Conservation (phyloP, 2,329 filamentous ascomycete species). For the Clonostachys rosea region DNA sequence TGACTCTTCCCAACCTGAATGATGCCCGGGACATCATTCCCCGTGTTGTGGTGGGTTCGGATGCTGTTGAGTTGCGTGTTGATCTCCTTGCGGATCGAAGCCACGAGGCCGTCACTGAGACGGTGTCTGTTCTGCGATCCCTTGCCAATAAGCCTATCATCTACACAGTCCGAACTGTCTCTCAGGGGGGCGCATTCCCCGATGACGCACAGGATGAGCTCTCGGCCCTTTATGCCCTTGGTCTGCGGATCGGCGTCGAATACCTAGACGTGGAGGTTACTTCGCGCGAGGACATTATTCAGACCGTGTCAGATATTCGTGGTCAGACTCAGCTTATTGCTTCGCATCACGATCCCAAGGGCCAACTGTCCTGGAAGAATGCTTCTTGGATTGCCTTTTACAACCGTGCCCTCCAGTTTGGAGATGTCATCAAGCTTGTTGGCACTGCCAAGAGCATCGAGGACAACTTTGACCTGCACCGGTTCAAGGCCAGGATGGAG, state of each 20-base stretch:
- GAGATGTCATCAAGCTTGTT: conserved; percentile 91
- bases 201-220: conserved; percentile 70
- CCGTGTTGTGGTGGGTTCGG: conserved; percentile 74
- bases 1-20: conserved; percentile 75
- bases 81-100: conserved; percentile 78
- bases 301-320: conserved; percentile 60
- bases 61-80: conserved; percentile 91
- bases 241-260: conserved; percentile 79
- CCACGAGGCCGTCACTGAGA: conserved; percentile 73
- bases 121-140: conserved; percentile 75
- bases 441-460: conserved; percentile 71
- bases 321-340: conserved; percentile 81
- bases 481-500: conserved; percentile 75
- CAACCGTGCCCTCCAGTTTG: conserved; percentile 84
- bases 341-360: conserved; percentile 86
- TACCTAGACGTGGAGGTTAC: conserved; percentile 93
- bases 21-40: conserved; percentile 61
- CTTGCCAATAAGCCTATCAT: conserved; percentile 75
- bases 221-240: conserved; percentile 70
- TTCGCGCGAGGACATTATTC: conserved; percentile 71
- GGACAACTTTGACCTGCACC: conserved; percentile 81
- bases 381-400: conserved; percentile 90
- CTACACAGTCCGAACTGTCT: conserved; percentile 82
- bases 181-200: conserved; percentile 85
- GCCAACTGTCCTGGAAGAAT: conserved; percentile 79